A percentile compares a stretch with the other conserved stretches of the same genome.
phyloP scores from a whole-genome alignment of 2,329 filamentous ascomycete species.

The Fusarium robinianum region DNA sequence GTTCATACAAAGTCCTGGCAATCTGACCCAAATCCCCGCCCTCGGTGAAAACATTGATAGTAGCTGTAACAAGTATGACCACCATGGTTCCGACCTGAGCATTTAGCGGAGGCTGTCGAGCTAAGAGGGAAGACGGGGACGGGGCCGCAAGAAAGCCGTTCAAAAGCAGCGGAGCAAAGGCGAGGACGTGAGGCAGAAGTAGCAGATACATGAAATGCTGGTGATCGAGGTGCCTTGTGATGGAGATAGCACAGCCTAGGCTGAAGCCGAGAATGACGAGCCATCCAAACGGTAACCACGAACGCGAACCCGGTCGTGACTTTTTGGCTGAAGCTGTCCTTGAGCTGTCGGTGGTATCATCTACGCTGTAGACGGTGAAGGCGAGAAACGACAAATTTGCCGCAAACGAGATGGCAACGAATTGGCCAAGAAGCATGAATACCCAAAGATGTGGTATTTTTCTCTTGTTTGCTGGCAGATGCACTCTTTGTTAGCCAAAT shows the following conservation, averaged over 20 bases:
- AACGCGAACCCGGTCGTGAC: neutral
- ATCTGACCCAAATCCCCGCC: conserved; percentile 10
- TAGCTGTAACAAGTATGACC: conserved; percentile 6
- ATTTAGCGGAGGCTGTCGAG: conserved; percentile 10
- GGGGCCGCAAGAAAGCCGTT: conserved; percentile 3
- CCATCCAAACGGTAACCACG: conserved; percentile 14
- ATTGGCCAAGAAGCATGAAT: conserved; percentile 36
- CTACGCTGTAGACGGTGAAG: conserved; percentile 18
- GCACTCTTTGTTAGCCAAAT: neutral
- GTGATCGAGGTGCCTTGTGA: conserved; percentile 13
- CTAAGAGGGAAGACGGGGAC: neutral
- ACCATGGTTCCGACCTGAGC: conserved; percentile 15
- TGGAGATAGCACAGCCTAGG: conserved; percentile 17
- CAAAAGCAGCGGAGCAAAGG: conserved; percentile 31
- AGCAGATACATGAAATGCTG: conserved; percentile 27
- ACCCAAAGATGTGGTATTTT: conserved; percentile 28
- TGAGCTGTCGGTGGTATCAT: neutral
- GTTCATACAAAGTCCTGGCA: conserved; percentile 23
- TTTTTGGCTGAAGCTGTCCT: neutral
- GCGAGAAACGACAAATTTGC: conserved; percentile 35
- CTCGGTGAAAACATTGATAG: neutral
- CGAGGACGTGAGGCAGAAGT: conserved; percentile 31
- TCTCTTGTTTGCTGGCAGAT: conserved; percentile 18
- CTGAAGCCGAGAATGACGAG: conserved; percentile 17
- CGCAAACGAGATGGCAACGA: conserved; percentile 37